Evolutionary conservation across 306 rosid species (phyloP).

Genomic region (Argentina anserina): DNA sequence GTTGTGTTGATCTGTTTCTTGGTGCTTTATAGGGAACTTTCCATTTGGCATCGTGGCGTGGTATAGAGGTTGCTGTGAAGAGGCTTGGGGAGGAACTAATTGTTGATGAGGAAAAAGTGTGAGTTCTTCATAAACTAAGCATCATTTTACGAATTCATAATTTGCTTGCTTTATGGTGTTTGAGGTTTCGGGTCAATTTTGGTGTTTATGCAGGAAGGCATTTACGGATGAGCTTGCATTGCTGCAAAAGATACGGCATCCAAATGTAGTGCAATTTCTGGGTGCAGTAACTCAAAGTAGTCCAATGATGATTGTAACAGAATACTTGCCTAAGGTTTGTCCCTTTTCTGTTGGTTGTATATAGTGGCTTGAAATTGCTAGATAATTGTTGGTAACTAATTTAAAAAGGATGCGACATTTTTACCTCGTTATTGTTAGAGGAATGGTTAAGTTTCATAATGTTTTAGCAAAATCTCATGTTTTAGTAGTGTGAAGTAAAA

Average conservation of each 20-base stretch:
- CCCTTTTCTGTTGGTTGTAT: constrained; percentile 7
- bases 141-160: background rate
- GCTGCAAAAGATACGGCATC: constrained; percentile 92
- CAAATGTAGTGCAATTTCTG: constrained; percentile 92
- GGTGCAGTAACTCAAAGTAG: constrained; percentile 99
- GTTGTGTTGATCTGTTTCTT: background rate
- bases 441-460: background rate
- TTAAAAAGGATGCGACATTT: background rate
- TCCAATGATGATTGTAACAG: constrained; percentile 98
- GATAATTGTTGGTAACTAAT: background rate
- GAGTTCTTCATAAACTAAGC: constrained; percentile 30
- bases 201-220: constrained; percentile 62
- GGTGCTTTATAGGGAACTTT: constrained; percentile 74
- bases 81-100: constrained; percentile 67
- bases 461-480: background rate
- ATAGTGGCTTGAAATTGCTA: background rate
- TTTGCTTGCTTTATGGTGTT: constrained; percentile 6
- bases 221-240: constrained; percentile 87
- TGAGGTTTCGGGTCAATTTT: constrained; percentile 22
- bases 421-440: background rate
- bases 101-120: constrained; percentile 81
- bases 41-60: constrained; percentile 80
- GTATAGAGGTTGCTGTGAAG: constrained; percentile 89
- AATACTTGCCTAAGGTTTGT: constrained; percentile 93
- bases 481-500: background rate